Evolutionary conservation across 805 yeast genomes (phyloP).

Genomic region (Metschnikowia colocasiae): DNA sequence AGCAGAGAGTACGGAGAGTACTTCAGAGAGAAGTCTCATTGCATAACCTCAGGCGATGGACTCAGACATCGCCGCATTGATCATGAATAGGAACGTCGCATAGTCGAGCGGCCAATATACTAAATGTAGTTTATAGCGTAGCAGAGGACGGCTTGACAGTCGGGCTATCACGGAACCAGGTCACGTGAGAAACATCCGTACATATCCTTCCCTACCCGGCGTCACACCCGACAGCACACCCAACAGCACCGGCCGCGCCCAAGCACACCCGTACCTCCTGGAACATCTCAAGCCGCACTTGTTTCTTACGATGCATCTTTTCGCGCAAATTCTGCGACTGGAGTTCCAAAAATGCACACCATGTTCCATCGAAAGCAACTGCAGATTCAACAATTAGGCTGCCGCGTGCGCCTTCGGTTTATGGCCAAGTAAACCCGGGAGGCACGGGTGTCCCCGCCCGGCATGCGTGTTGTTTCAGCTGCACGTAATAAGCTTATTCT

Average conservation of each 20-base stretch:
- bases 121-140: no score
- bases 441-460: not conserved
- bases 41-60: not conserved
- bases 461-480: not conserved
- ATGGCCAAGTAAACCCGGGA: not conserved
- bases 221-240: no score
- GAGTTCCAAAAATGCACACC: not conserved
- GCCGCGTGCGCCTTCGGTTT: not conserved
- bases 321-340: not conserved
- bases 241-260: no score
- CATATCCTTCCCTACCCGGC: no score
- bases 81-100: not conserved
- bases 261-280: not conserved
- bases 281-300: not conserved
- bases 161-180: no score
- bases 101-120: not conserved
- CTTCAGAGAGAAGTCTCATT: not conserved
- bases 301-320: not conserved
- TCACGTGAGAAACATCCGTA: no score
- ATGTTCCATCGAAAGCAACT: not conserved
- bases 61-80: conserved; percentile 1
- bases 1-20: no score
- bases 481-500: not conserved
- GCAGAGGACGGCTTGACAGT: no score
- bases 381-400: not conserved